Base-by-base conservation (phyloP, 139 green algal genomes). In the Micromonas pusilla region DNA sequence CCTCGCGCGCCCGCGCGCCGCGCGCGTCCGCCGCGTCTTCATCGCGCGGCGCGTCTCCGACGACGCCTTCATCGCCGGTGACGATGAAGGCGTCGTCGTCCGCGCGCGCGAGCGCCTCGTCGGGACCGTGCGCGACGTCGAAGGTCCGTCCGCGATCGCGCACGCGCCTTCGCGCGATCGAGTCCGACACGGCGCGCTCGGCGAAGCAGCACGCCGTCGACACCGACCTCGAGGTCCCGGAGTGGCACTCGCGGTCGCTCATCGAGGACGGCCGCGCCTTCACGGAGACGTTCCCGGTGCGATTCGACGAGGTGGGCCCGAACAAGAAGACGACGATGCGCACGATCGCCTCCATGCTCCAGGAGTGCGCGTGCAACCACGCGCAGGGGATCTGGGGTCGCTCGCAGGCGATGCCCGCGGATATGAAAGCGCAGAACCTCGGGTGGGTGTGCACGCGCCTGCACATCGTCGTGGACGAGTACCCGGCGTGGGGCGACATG, bases 291-390 rank as follows among this genome's bases (percentile, higher is more conserved):
- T 75, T 75, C 30, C 68, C 68, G 3, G 38, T 75, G 23, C 68
- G 68, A 26, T 75, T 64, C 68, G 68, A 38, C 38, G 68, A 75
- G 38, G 37, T 63, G 30, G 68, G 68, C 19, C 68, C 68, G 36
- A 62, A 75, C 30, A 63, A 63, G 37, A 2, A 34, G 23, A 36
- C 68, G 0, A 62, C 37, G 0, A 75, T 75, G 68, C n/a, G 31
- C 20, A 75, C 52, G 45, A 32, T 78, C 13, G 72, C 53, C 23
- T 28, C 16, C 34, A 28, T 78, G 33, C 26, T 67, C 30, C 72
- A 78, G 52, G 72, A 78, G 31, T 66, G 52, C 30, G 72, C 72
- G 52, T 70, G 52, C 30, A 67, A 78, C 52, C 72, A 78, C 45
- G 72, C 72, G 16, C 53, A 70, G 37, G 52, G 52, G 34, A 52